These are phyloP conservation scores for Fusarium secorum DNA, from an alignment of 2,329 filamentous ascomycete genomes.

Conservation along the genomic window DNA sequence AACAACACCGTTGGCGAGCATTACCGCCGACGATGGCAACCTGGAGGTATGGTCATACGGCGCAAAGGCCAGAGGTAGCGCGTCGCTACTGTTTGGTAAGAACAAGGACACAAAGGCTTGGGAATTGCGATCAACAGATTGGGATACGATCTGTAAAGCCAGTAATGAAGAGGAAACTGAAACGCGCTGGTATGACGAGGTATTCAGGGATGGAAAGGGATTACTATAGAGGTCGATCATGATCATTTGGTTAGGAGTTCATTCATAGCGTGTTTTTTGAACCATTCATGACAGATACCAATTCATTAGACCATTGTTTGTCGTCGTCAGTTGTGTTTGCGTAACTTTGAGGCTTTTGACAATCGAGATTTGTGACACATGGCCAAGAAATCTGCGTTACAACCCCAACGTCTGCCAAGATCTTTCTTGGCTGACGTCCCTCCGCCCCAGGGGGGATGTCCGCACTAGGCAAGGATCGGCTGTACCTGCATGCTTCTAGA, in stretches of 20 bases:
- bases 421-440: constrained; percentile 26
- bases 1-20: constrained; percentile 21
- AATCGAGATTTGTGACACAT: background rate
- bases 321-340: background rate
- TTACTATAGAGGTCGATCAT: constrained; percentile 14
- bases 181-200: constrained; percentile 34
- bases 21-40: constrained; percentile 18
- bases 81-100: constrained; percentile 34
- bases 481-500: constrained; percentile 20
- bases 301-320: background rate
- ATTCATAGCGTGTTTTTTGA: constrained; percentile 33
- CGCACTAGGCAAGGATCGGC: background rate
- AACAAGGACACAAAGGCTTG: constrained; percentile 30
- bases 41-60: constrained; percentile 28
- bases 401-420: background rate
- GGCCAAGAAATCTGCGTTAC: background rate
- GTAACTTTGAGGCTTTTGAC: background rate
- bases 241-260: constrained; percentile 16
- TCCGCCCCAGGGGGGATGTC: background rate
- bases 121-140: constrained; percentile 31
- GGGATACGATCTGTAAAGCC: constrained; percentile 30
- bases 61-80: constrained; percentile 2
- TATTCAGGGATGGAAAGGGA: constrained; percentile 36
- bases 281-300: constrained; percentile 16
- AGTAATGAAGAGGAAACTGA: constrained; percentile 22